Percentiles rank a stretch among this genome's conserved stretches.
Conservation (phyloP, 139 green algal genomes). For the Chlamydomonas eustigma region DNA sequence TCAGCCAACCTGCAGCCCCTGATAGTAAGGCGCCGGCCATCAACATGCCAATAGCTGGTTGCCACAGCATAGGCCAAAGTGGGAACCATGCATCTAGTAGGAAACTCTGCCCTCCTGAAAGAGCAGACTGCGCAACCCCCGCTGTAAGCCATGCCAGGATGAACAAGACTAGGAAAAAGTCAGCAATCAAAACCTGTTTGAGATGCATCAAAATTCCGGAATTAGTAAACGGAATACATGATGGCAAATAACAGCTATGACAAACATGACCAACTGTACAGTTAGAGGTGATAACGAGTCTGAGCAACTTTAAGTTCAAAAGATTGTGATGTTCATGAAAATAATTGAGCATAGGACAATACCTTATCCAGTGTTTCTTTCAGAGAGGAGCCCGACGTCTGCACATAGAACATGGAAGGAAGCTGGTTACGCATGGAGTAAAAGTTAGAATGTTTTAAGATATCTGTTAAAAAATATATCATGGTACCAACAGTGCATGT, state of each 20-base stretch:
- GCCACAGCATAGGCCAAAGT: constrained; percentile 76
- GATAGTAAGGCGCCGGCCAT: constrained; percentile 79
- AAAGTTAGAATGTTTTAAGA: too few relatives aligned
- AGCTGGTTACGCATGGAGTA: too few relatives aligned
- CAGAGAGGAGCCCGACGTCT: background rate
- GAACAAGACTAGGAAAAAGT: constrained; percentile 83
- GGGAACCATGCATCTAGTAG: constrained; percentile 45
- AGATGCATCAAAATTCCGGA: background rate
- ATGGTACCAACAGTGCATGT: background rate
- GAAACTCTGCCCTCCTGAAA: background rate
- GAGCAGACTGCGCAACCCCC: constrained; percentile 38
- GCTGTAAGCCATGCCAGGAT: constrained; percentile 65
- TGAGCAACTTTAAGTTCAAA: background rate
- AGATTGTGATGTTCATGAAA: background rate
- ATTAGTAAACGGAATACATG: too few relatives aligned
- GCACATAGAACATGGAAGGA: too few relatives aligned
- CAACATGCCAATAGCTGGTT: constrained; percentile 79
- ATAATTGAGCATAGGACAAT: background rate
- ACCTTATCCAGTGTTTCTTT: constrained; percentile 7
- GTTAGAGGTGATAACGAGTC: background rate
- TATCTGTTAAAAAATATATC: background rate
- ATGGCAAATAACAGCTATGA: background rate
- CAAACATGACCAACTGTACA: background rate
- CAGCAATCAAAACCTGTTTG: constrained; percentile 80
- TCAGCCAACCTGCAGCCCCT: constrained; percentile 56